phyloP scores from a whole-genome alignment of 1,284 basidiomycete genomes.

The Cryptococcus jaspeensis region DNA sequence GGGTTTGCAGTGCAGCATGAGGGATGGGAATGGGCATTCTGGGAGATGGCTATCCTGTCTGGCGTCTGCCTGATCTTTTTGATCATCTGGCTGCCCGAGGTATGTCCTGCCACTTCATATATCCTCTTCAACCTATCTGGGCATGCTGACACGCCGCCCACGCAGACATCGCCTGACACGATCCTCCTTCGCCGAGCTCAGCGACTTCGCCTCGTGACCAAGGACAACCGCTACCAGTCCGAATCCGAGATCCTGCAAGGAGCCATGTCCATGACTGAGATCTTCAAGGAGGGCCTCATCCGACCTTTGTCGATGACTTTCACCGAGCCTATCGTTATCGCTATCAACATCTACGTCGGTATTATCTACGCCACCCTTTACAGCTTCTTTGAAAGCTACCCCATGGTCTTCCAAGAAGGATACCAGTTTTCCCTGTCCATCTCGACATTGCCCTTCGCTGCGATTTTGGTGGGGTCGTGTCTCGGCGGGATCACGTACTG shows the following conservation, averaged over 20 bases:
- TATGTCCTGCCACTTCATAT: conserved; percentile 11
- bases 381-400: conserved; percentile 35
- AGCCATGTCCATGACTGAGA: conserved; percentile 17
- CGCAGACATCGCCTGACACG: conserved; percentile 35
- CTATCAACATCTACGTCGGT: conserved; percentile 32
- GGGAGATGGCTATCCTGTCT: conserved; percentile 43
- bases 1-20: conserved; percentile 33
- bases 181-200: conserved; percentile 48
- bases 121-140: background rate
- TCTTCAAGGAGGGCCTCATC: conserved; percentile 25
- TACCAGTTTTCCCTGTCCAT: conserved; percentile 32
- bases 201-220: conserved; percentile 46
- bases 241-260: conserved; percentile 29
- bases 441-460: conserved; percentile 29
- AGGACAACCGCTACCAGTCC: conserved; percentile 38
- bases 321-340: conserved; percentile 41
- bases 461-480: conserved; percentile 32
- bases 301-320: conserved; percentile 35
- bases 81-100: conserved; percentile 45
- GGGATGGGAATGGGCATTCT: conserved; percentile 50
- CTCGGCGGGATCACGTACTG: conserved; percentile 24
- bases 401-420: conserved; percentile 30
- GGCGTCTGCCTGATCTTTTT: conserved; percentile 36
- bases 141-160: background rate
- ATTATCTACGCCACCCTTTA: conserved; percentile 30